Evolutionary conservation across 2,329 filamentous ascomycete genomes (phyloP).

Genomic region (Chaetomiaceae sp.): DNA sequence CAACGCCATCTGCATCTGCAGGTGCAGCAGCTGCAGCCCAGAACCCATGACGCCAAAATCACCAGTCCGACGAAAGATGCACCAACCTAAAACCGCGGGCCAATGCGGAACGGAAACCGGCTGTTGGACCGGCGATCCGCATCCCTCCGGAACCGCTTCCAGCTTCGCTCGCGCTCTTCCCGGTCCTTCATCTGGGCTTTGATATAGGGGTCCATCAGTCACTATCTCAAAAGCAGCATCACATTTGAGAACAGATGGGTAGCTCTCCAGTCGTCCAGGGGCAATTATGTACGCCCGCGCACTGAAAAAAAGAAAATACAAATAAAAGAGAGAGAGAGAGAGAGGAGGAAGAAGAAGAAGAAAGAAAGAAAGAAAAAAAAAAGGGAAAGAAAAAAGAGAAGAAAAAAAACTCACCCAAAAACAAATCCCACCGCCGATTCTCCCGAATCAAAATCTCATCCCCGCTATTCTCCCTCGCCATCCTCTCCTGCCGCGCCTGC

Average conservation of each 20-base stretch:
- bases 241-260: too few species aligned
- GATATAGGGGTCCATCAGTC: background rate
- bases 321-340: background rate
- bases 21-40: background rate
- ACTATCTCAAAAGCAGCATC: background rate
- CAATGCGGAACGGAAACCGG: slow-evolving; percentile 18
- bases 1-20: slow-evolving; percentile 18
- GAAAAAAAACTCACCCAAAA: slow-evolving; percentile 47
- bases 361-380: background rate
- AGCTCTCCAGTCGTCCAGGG: too few species aligned
- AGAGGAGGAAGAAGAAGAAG: background rate
- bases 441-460: slow-evolving; percentile 53
- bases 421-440: slow-evolving; percentile 58
- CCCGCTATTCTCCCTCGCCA: slow-evolving; percentile 51
- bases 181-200: slow-evolving; percentile 48
- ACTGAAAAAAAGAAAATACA: too few species aligned
- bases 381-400: background rate
- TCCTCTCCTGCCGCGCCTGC: slow-evolving; percentile 51
- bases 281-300: too few species aligned
- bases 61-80: background rate
- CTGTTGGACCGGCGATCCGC: slow-evolving; percentile 11
- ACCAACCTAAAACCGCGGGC: slow-evolving; percentile 13
- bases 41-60: background rate
- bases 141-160: slow-evolving; percentile 31
- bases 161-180: slow-evolving; percentile 49